Conservation (phyloP, 805 yeast species). For the Metschnikowia proteae region DNA sequence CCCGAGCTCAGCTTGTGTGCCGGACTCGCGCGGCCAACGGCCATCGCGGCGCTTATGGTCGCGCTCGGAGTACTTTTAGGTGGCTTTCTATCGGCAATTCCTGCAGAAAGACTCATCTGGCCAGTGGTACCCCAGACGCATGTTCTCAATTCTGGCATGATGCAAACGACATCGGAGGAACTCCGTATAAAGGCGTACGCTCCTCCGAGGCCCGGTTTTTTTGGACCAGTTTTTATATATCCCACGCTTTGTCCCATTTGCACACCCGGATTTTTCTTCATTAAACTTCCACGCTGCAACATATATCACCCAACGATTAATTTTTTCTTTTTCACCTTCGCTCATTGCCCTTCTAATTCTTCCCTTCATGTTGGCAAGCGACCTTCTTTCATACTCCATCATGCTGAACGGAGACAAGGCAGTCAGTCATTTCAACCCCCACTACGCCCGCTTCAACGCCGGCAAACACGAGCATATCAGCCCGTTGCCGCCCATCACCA, state of each 20-base stretch:
- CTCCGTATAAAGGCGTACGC: constrained; percentile 13
- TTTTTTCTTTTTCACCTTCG: no score
- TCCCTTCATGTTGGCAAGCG: constrained; percentile 18
- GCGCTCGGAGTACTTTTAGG: constrained; percentile 7
- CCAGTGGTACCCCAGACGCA: constrained; percentile 21
- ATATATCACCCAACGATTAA: no score
- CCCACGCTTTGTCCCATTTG: background rate
- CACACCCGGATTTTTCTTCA: background rate
- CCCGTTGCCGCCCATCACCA: constrained; percentile 17
- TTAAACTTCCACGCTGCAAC: no score
- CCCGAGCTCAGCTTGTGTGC: constrained; percentile 9
- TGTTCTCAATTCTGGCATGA: constrained; percentile 14
- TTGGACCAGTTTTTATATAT: background rate
- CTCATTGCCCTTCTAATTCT: background rate
- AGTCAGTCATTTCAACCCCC: constrained; percentile 15
- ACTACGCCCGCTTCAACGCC: constrained; percentile 13
- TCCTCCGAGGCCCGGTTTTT: constrained; percentile 1
- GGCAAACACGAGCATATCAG: constrained; percentile 5
- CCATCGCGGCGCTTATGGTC: constrained; percentile 2
- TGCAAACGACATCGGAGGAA: constrained; percentile 16
- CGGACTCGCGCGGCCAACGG: background rate
- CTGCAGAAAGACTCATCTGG: constrained; percentile 4
- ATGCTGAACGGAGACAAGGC: constrained; percentile 29
- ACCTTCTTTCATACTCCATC: constrained; percentile 38
- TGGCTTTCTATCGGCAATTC: background rate